Evolutionary conservation across 2,329 filamentous ascomycete species (phyloP), one percentile per base, ranked within the genome.

Genomic region (Pseudophaeomoniella oleicola): DNA sequence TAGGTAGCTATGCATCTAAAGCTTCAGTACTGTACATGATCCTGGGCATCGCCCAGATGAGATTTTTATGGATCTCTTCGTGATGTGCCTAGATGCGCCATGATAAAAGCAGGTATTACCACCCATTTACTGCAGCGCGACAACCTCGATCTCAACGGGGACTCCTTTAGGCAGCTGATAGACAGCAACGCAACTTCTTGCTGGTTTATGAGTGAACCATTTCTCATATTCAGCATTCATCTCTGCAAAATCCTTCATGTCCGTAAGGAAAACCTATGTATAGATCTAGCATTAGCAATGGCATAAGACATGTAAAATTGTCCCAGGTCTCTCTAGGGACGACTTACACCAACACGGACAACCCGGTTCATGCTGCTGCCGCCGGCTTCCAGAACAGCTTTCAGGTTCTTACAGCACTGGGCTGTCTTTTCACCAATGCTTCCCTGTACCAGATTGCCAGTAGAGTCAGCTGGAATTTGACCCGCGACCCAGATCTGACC

Each of bases 201-300:
- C 71, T 13, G 73, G 73, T 63, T 74, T 75, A 53, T 75, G 71
- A 16, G 53, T 49, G 60, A 83, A 85, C 64, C 75, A 80, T 56
- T 78, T 72, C 52, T 70, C 71, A 51, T 83, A 85, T 34, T 78
- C 69, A 48, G 69, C 69, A 58, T 85, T 86, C 76, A 85, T 83
- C 54, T 78, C 73, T 35, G 72, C 77, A 55, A 96, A 96, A 62
- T 90, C 71, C 44, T 70, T 73, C 88, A 96, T 96, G 60, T 92
- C 81, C 35, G 81, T 79, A 43, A 96, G 65, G 71, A 94, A 96
- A 54, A 94, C 80, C 60, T 63, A 30, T 18, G 27, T n/a, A n/a
- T n/a, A n/a, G n/a, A n/a, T n/a, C 16, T 19, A 3, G 19, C 9
- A 11, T 32, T 22, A 29, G 19, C 14, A 14, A 4, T 27, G 32